A percentile compares a stretch with the other conserved stretches of the same genome.
phyloP scores from a whole-genome alignment of 441 rosid species.

The Pelargonium myrrhifolium region DNA sequence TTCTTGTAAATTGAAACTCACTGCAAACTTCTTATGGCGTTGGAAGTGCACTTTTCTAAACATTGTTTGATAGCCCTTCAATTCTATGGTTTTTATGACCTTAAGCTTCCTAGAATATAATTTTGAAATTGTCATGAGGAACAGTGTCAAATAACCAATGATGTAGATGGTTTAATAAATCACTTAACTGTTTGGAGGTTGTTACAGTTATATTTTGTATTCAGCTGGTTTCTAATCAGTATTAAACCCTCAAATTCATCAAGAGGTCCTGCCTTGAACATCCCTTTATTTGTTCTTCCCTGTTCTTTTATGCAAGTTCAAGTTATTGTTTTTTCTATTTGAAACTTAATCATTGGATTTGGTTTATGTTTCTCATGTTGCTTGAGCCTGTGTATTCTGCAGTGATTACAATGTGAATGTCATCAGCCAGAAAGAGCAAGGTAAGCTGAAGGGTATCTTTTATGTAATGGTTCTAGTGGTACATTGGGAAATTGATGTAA shows the following conservation, averaged over 20 bases:
- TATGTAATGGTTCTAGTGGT: not conserved
- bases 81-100: not conserved
- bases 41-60: not conserved
- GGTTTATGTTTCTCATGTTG: slow-evolving; percentile 2
- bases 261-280: not conserved
- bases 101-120: not conserved
- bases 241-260: not conserved
- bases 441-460: slow-evolving; percentile 18
- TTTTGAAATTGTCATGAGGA: not conserved
- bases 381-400: slow-evolving; percentile 21
- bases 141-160: not conserved
- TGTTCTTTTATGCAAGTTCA: not conserved
- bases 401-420: slow-evolving; percentile 27
- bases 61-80: not conserved
- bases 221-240: not conserved
- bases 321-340: not conserved
- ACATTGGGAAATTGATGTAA: not conserved
- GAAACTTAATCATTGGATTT: not conserved
- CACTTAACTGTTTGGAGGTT: not conserved
- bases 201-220: not conserved
- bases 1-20: not conserved
- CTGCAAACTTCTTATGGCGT: not conserved
- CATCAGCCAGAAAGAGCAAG: slow-evolving; percentile 26
- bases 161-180: not conserved
- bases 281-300: not conserved